Percentiles rank a stretch among this genome's conserved stretches.
Evolutionary conservation across 169 alveolate genomes (phyloP).

Genomic region (Gregarina niphandrodes): DNA sequence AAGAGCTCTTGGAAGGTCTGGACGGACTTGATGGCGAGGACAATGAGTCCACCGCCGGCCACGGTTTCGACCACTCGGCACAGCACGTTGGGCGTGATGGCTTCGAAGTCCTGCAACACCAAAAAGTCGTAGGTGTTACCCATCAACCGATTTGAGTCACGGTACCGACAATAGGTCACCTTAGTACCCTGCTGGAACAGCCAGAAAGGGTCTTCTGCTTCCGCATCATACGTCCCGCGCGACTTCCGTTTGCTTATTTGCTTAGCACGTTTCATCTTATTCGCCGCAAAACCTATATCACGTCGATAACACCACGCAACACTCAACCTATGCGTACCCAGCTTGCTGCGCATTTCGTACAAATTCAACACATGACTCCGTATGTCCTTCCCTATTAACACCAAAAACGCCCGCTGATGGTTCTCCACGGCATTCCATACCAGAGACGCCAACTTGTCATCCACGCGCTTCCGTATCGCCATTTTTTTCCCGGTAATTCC

Average conservation of each 20-base stretch:
- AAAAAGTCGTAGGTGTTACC: conserved; percentile 4
- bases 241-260: conserved; percentile 61
- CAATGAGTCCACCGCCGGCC: conserved; percentile 89
- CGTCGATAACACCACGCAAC: conserved; percentile 87
- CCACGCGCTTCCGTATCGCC: neutral
- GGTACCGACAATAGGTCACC: conserved; percentile 75
- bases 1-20: conserved; percentile 36
- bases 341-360: conserved; percentile 20
- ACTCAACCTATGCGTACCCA: neutral
- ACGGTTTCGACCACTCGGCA: conserved; percentile 98
- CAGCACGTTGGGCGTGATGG: conserved; percentile 93
- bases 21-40: conserved; percentile 59
- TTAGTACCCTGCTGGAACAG: conserved; percentile 56
- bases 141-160: conserved; percentile 32
- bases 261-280: conserved; percentile 67
- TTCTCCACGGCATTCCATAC: neutral
- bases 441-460: neutral
- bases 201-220: conserved; percentile 78
- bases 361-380: conserved; percentile 64
- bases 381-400: conserved; percentile 81
- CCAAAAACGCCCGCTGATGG: conserved; percentile 42
- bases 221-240: conserved; percentile 64
- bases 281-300: conserved; percentile 76
- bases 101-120: conserved; percentile 72
- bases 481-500: too few relatives aligned